These are phyloP conservation scores for Cercospora sesami DNA, from an alignment of 2,329 filamentous ascomycete genomes.

Conservation along the genomic window DNA sequence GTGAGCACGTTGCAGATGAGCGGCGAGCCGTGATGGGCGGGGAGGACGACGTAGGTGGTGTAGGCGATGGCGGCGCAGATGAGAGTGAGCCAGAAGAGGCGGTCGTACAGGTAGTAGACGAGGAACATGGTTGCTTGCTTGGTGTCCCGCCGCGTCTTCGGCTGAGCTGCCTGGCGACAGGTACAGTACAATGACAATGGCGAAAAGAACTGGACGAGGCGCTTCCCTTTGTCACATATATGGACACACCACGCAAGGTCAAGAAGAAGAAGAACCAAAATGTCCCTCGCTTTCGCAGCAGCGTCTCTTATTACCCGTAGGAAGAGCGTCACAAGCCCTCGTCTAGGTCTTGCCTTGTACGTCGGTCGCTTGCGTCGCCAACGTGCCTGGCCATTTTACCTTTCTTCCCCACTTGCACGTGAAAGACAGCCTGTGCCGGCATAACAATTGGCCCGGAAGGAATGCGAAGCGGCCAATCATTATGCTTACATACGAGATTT, in stretches of 20 bases:
- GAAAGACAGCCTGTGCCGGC: background rate
- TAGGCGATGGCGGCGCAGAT: slow-evolving; percentile 21
- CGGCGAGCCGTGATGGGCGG: background rate
- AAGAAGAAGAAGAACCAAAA: background rate
- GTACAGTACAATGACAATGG: background rate
- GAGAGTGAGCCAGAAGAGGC: slow-evolving; percentile 18
- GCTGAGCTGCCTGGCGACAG: background rate
- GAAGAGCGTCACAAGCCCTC: background rate
- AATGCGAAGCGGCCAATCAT: background rate
- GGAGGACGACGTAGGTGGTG: background rate
- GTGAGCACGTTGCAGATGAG: slow-evolving; percentile 13
- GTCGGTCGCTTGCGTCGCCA: background rate
- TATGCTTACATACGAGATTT: background rate
- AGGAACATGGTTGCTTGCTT: slow-evolving; percentile 5
- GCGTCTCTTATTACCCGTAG: background rate
- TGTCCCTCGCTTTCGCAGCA: background rate
- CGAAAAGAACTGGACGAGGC: background rate
- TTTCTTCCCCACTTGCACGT: background rate
- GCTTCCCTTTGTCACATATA: background rate
- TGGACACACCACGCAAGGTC: background rate
- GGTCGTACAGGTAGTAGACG: slow-evolving; percentile 16
- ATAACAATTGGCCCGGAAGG: background rate
- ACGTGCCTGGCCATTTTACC: background rate
- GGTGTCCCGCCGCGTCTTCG: background rate
- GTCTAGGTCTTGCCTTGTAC: background rate